Evolutionary conservation across 805 yeast genomes (phyloP).

Genomic region (Cyberlindnera maclurae): DNA sequence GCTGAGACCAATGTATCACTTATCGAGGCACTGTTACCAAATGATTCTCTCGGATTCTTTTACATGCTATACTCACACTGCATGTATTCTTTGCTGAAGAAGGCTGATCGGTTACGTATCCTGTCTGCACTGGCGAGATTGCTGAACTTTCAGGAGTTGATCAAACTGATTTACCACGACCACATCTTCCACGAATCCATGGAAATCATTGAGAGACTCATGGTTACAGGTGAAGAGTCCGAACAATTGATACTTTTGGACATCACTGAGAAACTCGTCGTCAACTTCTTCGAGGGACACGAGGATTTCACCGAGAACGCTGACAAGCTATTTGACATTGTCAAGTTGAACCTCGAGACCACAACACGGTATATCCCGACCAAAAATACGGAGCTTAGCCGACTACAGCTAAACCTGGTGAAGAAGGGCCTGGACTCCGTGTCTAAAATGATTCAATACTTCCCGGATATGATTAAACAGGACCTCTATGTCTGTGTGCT

Average conservation of each 20-base stretch:
- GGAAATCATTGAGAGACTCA: constrained; percentile 67
- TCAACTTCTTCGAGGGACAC: constrained; percentile 32
- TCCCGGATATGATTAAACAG: constrained; percentile 60
- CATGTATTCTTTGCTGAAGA: constrained; percentile 59
- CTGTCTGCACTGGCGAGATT: constrained; percentile 48
- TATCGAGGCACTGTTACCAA: constrained; percentile 42
- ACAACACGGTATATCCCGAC: constrained; percentile 51
- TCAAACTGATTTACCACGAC: constrained; percentile 55
- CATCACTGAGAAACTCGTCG: constrained; percentile 51
- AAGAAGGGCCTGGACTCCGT: constrained; percentile 45
- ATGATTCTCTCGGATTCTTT: constrained; percentile 58
- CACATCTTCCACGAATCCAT: constrained; percentile 67
- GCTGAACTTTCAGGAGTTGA: constrained; percentile 48
- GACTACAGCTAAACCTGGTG: constrained; percentile 33
- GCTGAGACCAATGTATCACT: constrained; percentile 42
- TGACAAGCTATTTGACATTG: constrained; percentile 75
- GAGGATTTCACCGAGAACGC: constrained; percentile 48
- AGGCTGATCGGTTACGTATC: constrained; percentile 28
- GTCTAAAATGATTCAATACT: constrained; percentile 53
- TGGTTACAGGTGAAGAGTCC: constrained; percentile 42
- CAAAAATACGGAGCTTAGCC: constrained; percentile 33
- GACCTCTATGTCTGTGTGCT: constrained; percentile 71
- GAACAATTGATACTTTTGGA: constrained; percentile 44
- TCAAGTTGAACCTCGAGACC: constrained; percentile 62
- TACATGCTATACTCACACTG: constrained; percentile 81